Percentiles rank a stretch among this genome's conserved stretches.
These are phyloP conservation scores for Verticillium nubilum DNA, from an alignment of 2,329 filamentous ascomycete species.

Conservation along the genomic window DNA sequence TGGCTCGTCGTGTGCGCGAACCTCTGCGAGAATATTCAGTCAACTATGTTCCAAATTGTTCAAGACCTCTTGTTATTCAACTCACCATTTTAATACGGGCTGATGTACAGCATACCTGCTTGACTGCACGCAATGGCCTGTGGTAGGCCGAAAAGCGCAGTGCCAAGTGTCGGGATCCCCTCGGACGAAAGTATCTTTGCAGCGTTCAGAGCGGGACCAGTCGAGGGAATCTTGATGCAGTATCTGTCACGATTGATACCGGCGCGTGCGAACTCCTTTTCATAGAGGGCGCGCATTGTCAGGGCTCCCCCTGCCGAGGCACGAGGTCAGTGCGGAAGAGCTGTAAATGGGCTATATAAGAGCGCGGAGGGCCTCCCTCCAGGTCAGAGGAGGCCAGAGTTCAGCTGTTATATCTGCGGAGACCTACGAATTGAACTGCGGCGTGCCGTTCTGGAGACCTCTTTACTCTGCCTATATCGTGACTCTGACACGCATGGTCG, in stretches of 20 bases:
- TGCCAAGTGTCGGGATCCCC: slow-evolving; percentile 41
- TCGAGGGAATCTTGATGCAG: slow-evolving; percentile 46
- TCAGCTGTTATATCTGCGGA: too few relatives aligned
- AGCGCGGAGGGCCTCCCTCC: too few relatives aligned
- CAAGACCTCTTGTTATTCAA: neutral
- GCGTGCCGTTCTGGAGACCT: too few relatives aligned
- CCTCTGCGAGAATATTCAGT: slow-evolving; percentile 23
- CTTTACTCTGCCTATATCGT: too few relatives aligned
- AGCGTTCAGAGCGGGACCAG: slow-evolving; percentile 39
- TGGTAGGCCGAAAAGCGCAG: slow-evolving; percentile 38
- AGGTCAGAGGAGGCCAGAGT: too few relatives aligned
- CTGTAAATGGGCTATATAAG: too few relatives aligned
- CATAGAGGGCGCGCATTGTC: too few relatives aligned
- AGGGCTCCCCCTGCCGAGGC: too few relatives aligned
- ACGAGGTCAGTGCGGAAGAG: too few relatives aligned
- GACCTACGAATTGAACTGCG: too few relatives aligned
- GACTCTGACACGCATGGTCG: slow-evolving; percentile 39
- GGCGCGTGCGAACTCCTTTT: slow-evolving; percentile 35
- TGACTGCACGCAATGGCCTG: slow-evolving; percentile 45
- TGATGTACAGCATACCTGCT: slow-evolving; percentile 40
- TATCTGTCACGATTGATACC: slow-evolving; percentile 39
- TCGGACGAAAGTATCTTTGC: slow-evolving; percentile 34
- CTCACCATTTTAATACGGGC: slow-evolving; percentile 42
- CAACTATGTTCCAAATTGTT: neutral
- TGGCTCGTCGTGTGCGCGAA: slow-evolving; percentile 33